A percentile compares a stretch with the other conserved stretches of the same genome.
Conservation (phyloP, 208 protist species). For the Crithidia thermophila region DNA sequence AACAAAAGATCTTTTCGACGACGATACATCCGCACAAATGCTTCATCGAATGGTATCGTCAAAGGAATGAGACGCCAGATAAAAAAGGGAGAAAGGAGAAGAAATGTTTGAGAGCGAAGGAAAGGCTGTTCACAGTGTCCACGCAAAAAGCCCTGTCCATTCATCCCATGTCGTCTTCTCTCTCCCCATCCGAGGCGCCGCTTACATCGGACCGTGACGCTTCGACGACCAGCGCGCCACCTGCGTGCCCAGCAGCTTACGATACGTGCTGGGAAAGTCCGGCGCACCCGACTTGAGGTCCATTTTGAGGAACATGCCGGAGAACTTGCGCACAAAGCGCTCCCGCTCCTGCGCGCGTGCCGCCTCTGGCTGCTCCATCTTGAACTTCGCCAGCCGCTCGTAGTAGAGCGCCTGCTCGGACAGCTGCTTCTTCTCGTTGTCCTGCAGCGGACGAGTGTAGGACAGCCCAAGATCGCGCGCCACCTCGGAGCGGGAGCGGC, state of each 20-base stretch:
- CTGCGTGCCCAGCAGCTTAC: slow-evolving; percentile 82
- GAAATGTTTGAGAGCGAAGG: background rate
- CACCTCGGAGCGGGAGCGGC: slow-evolving; percentile 88
- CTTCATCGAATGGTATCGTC: background rate
- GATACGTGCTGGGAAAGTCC: slow-evolving; percentile 90
- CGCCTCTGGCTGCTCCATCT: slow-evolving; percentile 90
- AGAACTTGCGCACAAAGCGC: slow-evolving; percentile 90
- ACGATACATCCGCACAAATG: background rate
- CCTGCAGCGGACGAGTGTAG: slow-evolving; percentile 88
- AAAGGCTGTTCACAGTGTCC: too few relatives aligned
- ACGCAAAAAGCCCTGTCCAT: too few relatives aligned
- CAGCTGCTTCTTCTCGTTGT: slow-evolving; percentile 92
- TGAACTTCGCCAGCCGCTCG: slow-evolving; percentile 90
- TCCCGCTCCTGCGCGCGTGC: slow-evolving; percentile 84
- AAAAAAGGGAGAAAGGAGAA: background rate
- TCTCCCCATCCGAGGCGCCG: too few relatives aligned
- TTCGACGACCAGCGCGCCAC: slow-evolving; percentile 90
- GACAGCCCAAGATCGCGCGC: slow-evolving; percentile 88
- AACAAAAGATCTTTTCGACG: too few relatives aligned
- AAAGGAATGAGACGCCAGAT: background rate
- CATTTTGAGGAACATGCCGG: slow-evolving; percentile 90
- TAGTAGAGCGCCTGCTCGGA: slow-evolving; percentile 90
- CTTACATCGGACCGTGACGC: slow-evolving; percentile 87
- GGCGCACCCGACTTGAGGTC: slow-evolving; percentile 81
- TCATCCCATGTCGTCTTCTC: background rate